Conservation (phyloP, 345 rosid genomes). For the Boechera stricta region DNA sequence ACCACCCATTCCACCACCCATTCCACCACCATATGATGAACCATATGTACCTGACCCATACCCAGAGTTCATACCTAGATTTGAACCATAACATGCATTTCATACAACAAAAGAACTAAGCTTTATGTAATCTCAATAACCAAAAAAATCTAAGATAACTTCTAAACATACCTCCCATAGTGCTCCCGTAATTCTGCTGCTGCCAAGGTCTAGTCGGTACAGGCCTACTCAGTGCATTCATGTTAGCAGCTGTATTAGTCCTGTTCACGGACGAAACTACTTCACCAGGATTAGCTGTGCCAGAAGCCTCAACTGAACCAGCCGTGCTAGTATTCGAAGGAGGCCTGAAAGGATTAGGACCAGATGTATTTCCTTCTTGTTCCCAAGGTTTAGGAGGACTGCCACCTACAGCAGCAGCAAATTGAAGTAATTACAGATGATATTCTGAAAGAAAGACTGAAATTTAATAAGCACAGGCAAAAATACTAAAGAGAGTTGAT, state of each 20-base stretch:
- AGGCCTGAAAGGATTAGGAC: constrained; percentile 90
- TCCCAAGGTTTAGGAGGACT: constrained; percentile 99
- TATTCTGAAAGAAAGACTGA: constrained; percentile 7
- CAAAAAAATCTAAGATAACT: background rate
- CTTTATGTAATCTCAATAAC: constrained; percentile 4
- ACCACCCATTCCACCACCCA: constrained; percentile 55
- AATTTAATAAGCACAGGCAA: background rate
- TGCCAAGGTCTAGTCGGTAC: constrained; percentile 93
- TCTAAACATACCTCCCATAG: constrained; percentile 58
- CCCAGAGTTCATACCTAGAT: constrained; percentile 69
- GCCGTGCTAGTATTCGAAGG: constrained; percentile 88
- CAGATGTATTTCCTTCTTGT: constrained; percentile 68
- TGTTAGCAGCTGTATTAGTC: constrained; percentile 52
- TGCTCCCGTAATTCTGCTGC: constrained; percentile 68
- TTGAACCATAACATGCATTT: constrained; percentile 72
- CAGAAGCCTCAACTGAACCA: constrained; percentile 92
- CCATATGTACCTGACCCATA: constrained; percentile 53
- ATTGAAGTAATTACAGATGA: background rate
- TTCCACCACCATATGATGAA: constrained; percentile 73
- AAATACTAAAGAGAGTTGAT: constrained; percentile 13
- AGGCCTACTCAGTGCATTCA: constrained; percentile 64
- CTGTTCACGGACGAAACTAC: constrained; percentile 57
- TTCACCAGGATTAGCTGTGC: constrained; percentile 91
- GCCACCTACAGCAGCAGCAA: constrained; percentile 49
- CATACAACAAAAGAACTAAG: constrained; percentile 29